Evolutionary conservation across 139 green algal species (phyloP).

Genomic region (Chlorella sorokiniana): DNA sequence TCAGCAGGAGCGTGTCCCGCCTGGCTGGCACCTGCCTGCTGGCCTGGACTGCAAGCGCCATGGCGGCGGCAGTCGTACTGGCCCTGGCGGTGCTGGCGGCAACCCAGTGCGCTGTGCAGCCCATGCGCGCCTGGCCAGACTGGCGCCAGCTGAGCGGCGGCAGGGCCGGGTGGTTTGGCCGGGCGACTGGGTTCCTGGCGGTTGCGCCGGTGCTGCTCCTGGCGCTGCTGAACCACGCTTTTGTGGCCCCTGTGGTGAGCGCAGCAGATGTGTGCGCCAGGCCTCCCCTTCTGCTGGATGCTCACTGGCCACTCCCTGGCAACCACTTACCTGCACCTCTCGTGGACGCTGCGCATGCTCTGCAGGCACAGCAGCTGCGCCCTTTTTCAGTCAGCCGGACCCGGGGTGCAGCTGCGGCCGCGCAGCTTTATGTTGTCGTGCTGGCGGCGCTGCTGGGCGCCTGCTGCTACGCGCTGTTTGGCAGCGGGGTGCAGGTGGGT

Average conservation of each 20-base stretch:
- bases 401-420: not conserved
- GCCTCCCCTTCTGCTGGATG: not conserved
- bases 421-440: not conserved
- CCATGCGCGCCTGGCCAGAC: not conserved
- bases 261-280: not conserved
- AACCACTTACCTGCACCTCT: not conserved
- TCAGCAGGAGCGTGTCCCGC: not conserved
- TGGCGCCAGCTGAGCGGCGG: not conserved
- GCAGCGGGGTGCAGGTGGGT: slow-evolving; percentile 6
- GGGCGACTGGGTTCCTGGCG: not conserved
- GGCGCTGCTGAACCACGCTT: not conserved
- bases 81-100: not conserved
- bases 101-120: not conserved
- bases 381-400: not conserved
- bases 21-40: not conserved
- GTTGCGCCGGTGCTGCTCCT: not conserved
- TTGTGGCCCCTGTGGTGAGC: slow-evolving; percentile 1
- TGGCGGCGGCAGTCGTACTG: not conserved
- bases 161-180: not conserved
- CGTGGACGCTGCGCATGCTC: not conserved
- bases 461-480: slow-evolving; percentile 23
- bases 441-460: not conserved
- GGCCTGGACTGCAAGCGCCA: not conserved
- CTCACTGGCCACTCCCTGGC: not conserved
- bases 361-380: not conserved